Evolutionary conservation across 495 filamentous ascomycete genomes (phyloP), one percentile per base, ranked within the genome.

Genomic region (Xylaria bambusicola): DNA sequence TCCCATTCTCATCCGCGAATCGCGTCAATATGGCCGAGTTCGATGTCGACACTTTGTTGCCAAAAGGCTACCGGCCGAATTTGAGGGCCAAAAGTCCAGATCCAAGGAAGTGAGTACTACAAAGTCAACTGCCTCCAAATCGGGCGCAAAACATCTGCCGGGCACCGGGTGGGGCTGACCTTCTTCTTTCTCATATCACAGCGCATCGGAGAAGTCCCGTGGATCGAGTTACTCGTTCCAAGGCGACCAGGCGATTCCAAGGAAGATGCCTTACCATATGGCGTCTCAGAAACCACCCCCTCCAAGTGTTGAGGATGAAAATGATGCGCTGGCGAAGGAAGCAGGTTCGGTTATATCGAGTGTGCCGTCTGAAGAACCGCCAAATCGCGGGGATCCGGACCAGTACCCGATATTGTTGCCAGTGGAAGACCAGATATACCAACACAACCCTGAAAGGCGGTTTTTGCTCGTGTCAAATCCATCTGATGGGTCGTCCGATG

Each of bases 391-490:
- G 21, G 73, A 77, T 17, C 60, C 71, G 26, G 75, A 81, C 18
- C 78, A 81, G 48, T 56, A 62, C 9, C 75, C 75, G 4, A 69
- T 81, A 44, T 20, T 81, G 1, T 47, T 77, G 7, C 68, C 67
- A 3, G 70, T 80, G 1, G 23, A 58, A 2, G 56, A 58, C 23
- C 1, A 44, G 4, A 10, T 27, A 7, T 67, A 72, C 61, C 73
- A 80, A 26, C 52, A 73, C 50, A 81, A 81, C 50, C 72, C 76
- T 9, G 78, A 81, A 68, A 71, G 78, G 24, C 71, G 78, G 20
- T 81, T 81, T 29, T 71, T 81, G 0, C 47, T 78, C 42, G 61
- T 81, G 3, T 56, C 71, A 9, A 69, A 63, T 29, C 42, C 56
- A 7, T 62, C 72, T 20, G 71, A 71, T 45, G 56, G 67, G 18